These are phyloP conservation scores for Gracilaria vermiculophylla DNA, from an alignment of 23 red algal species.

Conservation along the genomic window DNA sequence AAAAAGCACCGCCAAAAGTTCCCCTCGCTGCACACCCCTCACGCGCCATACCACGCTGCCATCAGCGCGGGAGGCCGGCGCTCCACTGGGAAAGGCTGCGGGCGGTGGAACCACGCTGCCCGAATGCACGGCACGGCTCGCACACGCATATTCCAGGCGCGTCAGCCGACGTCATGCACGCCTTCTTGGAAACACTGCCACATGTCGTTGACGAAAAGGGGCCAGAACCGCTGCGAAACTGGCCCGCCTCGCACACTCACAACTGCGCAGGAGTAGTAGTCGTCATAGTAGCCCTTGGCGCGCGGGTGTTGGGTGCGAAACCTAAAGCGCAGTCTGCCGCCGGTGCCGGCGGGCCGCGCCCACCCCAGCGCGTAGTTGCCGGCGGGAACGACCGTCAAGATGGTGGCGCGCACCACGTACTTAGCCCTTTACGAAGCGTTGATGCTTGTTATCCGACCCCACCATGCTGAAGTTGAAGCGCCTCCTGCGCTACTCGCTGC, in stretches of 20 bases:
- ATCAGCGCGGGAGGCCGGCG: neutral
- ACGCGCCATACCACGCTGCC: neutral
- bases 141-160: neutral
- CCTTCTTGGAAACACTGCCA: neutral
- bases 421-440: conserved; percentile 26
- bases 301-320: neutral
- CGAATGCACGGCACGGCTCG: conserved; percentile 46
- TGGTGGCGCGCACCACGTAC: conserved; percentile 20
- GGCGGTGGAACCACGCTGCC: neutral
- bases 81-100: conserved; percentile 10
- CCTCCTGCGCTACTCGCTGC: no score
- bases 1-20: no score
- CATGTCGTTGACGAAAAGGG: conserved; percentile 59
- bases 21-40: no score
- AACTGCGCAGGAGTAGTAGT: conserved; percentile 60
- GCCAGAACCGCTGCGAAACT: neutral
- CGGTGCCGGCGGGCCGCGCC: conserved; percentile 46
- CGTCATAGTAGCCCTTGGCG: conserved; percentile 8
- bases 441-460: conserved; percentile 7
- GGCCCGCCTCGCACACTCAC: conserved; percentile 30
- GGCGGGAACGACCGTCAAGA: conserved; percentile 50
- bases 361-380: conserved; percentile 60
- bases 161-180: conserved; percentile 51
- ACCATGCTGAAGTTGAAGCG: no score
- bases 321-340: neutral